Conservation (phyloP, 768 basidiomycete genomes). For the Roridomyces roridus region DNA sequence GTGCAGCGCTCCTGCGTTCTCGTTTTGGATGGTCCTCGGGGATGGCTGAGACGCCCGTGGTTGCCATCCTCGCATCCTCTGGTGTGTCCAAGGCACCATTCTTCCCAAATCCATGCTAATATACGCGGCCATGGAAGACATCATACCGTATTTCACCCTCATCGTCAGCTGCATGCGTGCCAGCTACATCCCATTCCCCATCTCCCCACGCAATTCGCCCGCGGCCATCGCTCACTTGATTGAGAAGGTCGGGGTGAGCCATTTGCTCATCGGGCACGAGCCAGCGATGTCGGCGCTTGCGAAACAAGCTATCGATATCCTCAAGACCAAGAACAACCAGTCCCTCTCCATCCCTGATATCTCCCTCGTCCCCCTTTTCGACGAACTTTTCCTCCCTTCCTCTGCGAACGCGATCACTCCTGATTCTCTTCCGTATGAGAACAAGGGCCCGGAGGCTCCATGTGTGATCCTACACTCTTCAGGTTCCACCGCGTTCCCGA, state of each 20-base stretch:
- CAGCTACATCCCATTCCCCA: slow-evolving; percentile 39
- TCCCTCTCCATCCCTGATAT: slow-evolving; percentile 16
- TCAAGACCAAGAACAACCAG: slow-evolving; percentile 21
- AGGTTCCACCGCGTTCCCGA: slow-evolving; percentile 38
- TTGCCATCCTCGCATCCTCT: slow-evolving; percentile 11
- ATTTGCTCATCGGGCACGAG: slow-evolving; percentile 36
- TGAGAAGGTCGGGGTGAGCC: slow-evolving; percentile 18
- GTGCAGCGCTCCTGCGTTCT: neutral
- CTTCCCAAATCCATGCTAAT: neutral
- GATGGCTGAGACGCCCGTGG: neutral
- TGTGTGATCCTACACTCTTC: slow-evolving; percentile 41
- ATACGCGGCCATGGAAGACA: slow-evolving; percentile 34
- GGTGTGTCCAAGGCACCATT: neutral
- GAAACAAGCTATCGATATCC: slow-evolving; percentile 21
- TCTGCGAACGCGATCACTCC: slow-evolving; percentile 1
- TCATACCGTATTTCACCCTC: slow-evolving; percentile 37
- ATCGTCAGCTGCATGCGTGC: slow-evolving; percentile 40
- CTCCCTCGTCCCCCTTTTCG: slow-evolving; percentile 26
- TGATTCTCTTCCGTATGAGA: slow-evolving; percentile 14
- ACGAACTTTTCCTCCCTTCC: slow-evolving; percentile 23
- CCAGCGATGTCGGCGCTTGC: slow-evolving; percentile 28
- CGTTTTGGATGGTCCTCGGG: neutral
- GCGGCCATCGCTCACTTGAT: slow-evolving; percentile 45
- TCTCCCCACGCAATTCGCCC: slow-evolving; percentile 49
- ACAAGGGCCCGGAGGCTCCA: slow-evolving; percentile 9